Evolutionary conservation across 495 filamentous ascomycete genomes (phyloP).

Genomic region (Talaromyces trachyspermus): DNA sequence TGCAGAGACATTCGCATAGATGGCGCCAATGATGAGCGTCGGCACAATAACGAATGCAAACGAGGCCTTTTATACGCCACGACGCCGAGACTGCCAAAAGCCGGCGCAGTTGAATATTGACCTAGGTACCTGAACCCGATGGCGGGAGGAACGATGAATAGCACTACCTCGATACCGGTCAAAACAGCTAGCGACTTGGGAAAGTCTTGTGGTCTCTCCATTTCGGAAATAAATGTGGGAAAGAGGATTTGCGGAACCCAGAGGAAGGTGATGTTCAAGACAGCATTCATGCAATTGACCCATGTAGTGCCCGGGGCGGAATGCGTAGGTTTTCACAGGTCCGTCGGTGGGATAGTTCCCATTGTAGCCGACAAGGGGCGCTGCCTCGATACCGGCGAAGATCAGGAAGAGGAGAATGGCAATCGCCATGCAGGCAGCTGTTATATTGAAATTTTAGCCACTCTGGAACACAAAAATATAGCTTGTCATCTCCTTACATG

Average conservation of each 20-base stretch:
- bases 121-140: constrained; percentile 77
- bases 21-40: constrained; percentile 77
- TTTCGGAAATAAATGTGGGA: constrained; percentile 86
- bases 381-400: constrained; percentile 61
- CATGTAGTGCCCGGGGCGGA: constrained; percentile 68
- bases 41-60: constrained; percentile 93
- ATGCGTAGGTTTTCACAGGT: constrained; percentile 43
- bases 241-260: constrained; percentile 91
- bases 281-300: constrained; percentile 70
- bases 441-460: no score
- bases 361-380: constrained; percentile 56
- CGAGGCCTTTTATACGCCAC: constrained; percentile 68
- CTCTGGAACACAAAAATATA: no score
- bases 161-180: constrained; percentile 72
- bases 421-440: constrained; percentile 74
- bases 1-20: constrained; percentile 80
- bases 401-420: constrained; percentile 73
- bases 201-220: constrained; percentile 79
- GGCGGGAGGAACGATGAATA: constrained; percentile 68
- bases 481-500: constrained; percentile 14
- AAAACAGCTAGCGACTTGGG: constrained; percentile 83
- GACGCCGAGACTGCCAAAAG: constrained; percentile 71
- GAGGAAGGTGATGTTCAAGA: constrained; percentile 85
- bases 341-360: constrained; percentile 46
- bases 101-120: constrained; percentile 72